These are phyloP conservation scores for Termitomyces sp. DNA, from an alignment of 768 basidiomycete species.

Conservation along the genomic window DNA sequence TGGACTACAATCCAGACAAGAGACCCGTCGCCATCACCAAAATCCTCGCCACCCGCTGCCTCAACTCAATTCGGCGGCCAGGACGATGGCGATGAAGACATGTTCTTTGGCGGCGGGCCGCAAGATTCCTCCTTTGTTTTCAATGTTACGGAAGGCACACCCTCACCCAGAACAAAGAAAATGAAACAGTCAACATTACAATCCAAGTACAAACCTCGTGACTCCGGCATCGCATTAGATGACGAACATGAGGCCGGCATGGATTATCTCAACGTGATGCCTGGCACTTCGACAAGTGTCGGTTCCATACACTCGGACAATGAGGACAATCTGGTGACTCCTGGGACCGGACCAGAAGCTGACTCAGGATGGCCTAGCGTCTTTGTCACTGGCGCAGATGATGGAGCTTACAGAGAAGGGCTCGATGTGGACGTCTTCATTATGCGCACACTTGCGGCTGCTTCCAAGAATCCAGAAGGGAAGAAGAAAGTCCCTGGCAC, in stretches of 20 bases:
- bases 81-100: constrained; percentile 47
- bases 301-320: constrained; percentile 53
- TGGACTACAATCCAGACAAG: constrained; percentile 39
- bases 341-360: constrained; percentile 46
- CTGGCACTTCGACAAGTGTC: constrained; percentile 55
- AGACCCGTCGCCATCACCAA: constrained; percentile 37
- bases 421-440: constrained; percentile 67
- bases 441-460: constrained; percentile 56
- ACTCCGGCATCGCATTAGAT: constrained; percentile 58
- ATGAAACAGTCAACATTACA: constrained; percentile 32
- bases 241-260: constrained; percentile 42
- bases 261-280: constrained; percentile 35
- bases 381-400: constrained; percentile 36
- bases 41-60: constrained; percentile 37
- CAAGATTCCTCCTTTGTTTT: constrained; percentile 50
- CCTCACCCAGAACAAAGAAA: constrained; percentile 44
- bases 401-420: constrained; percentile 21
- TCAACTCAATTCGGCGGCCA: constrained; percentile 15
- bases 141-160: constrained; percentile 49
- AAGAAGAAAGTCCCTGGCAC: constrained; percentile 71
- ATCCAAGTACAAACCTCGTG: constrained; percentile 66
- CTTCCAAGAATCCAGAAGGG: constrained; percentile 39
- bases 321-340: constrained; percentile 69
- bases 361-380: constrained; percentile 61
- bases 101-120: constrained; percentile 45